Percentiles rank a stretch among this genome's conserved stretches.
Evolutionary conservation across 2,329 filamentous ascomycete species (phyloP).

Genomic region (Blastomyces parvus): DNA sequence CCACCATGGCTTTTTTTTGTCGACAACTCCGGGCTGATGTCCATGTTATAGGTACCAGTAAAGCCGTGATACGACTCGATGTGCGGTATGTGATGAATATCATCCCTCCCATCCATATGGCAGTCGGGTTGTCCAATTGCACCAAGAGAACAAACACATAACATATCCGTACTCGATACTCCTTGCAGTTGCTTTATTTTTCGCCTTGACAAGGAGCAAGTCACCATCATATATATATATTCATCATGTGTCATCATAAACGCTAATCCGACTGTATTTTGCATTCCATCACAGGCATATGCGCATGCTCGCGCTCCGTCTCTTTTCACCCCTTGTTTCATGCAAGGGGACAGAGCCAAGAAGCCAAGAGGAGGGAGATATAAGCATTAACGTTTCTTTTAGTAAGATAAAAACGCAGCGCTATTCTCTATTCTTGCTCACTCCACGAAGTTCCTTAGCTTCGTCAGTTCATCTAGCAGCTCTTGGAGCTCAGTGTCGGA

Average conservation of each 20-base stretch:
- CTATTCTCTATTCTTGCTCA: conserved; percentile 14
- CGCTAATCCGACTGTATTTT: background rate
- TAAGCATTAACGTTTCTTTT: background rate
- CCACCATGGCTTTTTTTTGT: background rate
- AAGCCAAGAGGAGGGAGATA: background rate
- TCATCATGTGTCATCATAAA: background rate
- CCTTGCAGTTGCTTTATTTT: background rate
- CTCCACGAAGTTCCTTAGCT: conserved; percentile 51
- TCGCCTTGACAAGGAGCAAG: background rate
- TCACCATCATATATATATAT: background rate
- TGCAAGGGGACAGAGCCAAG: background rate
- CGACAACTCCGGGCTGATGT: background rate
- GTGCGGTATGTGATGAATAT: background rate
- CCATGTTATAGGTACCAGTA: background rate
- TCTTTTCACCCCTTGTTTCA: background rate
- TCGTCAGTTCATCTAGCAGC: conserved; percentile 81
- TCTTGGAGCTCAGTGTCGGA: conserved; percentile 79
- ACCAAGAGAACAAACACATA: background rate
- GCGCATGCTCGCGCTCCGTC: background rate
- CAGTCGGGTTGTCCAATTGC: background rate
- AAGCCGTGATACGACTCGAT: background rate
- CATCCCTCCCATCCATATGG: background rate
- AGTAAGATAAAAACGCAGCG: background rate
- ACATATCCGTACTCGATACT: background rate
- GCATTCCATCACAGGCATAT: background rate